Conservation (phyloP, 345 rosid species). For the Mercurialis annua region DNA sequence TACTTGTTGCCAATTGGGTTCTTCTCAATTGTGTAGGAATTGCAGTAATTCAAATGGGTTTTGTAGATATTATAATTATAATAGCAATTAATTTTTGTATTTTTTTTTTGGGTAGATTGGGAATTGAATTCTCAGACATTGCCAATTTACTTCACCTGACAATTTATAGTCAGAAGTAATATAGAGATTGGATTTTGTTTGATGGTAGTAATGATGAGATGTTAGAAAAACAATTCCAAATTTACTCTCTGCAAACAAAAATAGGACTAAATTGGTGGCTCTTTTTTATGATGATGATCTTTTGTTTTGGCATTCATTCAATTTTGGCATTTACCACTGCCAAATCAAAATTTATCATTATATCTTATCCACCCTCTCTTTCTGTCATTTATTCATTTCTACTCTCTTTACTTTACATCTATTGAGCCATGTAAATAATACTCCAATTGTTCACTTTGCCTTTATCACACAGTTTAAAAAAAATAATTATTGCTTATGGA, state of each 20-base stretch:
- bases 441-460: no score
- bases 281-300: background rate
- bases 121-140: background rate
- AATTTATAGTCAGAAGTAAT: background rate
- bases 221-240: background rate
- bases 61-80: constrained; percentile 20
- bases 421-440: no score
- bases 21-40: constrained; percentile 33
- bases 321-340: no score
- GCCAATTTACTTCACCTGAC: constrained; percentile 5
- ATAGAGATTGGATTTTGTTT: background rate
- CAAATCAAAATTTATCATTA: no score
- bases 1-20: constrained; percentile 50
- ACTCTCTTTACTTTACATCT: no score
- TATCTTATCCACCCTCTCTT: no score
- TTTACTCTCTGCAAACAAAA: background rate
- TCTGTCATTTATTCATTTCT: no score
- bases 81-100: background rate
- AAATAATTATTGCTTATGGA: no score
- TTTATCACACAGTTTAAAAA: no score
- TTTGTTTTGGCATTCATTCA: no score
- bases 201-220: background rate
- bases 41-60: constrained; percentile 37
- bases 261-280: no score
- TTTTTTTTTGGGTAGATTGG: background rate